These are phyloP conservation scores for Moniliella sp. DNA, from an alignment of 1,284 basidiomycete species.

Conservation along the genomic window DNA sequence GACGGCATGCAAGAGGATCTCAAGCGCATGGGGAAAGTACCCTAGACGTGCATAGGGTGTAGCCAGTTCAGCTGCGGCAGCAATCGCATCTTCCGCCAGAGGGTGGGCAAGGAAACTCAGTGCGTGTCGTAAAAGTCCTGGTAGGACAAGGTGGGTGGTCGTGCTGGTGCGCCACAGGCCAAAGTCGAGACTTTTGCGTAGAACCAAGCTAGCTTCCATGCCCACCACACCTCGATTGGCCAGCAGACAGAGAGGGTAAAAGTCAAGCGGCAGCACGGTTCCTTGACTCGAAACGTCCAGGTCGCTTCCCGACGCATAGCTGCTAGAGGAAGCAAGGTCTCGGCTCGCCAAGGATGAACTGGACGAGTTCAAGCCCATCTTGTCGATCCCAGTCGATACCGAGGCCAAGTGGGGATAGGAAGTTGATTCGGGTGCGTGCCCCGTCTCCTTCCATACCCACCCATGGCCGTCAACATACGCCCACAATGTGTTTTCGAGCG, in stretches of 20 bases:
- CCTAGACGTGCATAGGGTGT: constrained; percentile 65
- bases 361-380: constrained; percentile 93
- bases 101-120: too few species aligned
- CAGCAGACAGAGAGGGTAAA: constrained; percentile 87
- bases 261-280: constrained; percentile 72
- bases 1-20: constrained; percentile 76
- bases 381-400: too few species aligned
- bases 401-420: too few species aligned
- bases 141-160: constrained; percentile 81
- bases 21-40: constrained; percentile 79
- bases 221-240: constrained; percentile 98
- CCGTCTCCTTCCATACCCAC: constrained; percentile 80
- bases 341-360: too few species aligned
- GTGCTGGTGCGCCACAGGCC: constrained; percentile 77
- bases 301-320: too few species aligned
- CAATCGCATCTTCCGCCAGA: constrained; percentile 7
- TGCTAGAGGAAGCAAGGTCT: too few species aligned
- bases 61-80: constrained; percentile 56
- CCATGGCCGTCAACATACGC: constrained; percentile 76
- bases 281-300: constrained; percentile 77
- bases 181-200: constrained; percentile 60
- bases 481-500: constrained; percentile 88
- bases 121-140: constrained; percentile 68
- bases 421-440: too few species aligned
- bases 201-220: constrained; percentile 63